Base-by-base conservation (phyloP, 1,284 basidiomycete genomes). In the Apiotrichum gracile region DNA sequence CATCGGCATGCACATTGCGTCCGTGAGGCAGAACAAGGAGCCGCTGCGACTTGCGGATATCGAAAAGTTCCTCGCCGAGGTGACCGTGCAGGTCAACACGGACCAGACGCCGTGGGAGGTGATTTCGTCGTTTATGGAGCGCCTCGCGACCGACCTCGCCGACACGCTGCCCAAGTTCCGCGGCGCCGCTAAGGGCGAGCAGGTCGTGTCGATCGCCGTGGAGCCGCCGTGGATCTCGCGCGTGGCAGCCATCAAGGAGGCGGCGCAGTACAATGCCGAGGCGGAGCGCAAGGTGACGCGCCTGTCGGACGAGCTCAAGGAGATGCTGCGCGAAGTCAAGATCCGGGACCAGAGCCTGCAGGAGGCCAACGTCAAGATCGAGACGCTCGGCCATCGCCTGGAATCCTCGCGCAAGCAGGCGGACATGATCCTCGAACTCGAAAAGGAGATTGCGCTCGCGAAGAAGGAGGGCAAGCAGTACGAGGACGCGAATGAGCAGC, bases 331-430 rank as follows among this genome's bases (percentile, higher is more conserved):
- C 26, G 88, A 83, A 51, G 81, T 97, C 68, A 87, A 87, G 69
- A 77, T 83, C 39, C 84, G 91, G 75, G 94, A 98, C 60, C 89
- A 96, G 78, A 82, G 76, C 34, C 83, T 92, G 47, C 91, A 97
- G 73, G 96, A 98, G 69, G 80, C 85, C 7, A 78, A 79, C 6
- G 91, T 97, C 57, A 97, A 93, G 79, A 88, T 97, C 52, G 91
- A 97, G 72, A 82, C 94, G 9, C 87, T 98, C 81, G 90, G 94
- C 68, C 84, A 91, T 47, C 83, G 91, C 44, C 85, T 94, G 78
- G 93, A 97, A 68, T 82, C 83, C 1, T 85, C 85, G 55, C 92
- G 91, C 79, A 89, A 87, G 69, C 72, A 81, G 73, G 85, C 85
- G 2, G 93, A 97, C 57, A 77, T 82, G 22, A 87, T 97, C 51